Evolutionary conservation across 768 basidiomycete species (phyloP).

Genomic region (Gymnopilus dilepis): DNA sequence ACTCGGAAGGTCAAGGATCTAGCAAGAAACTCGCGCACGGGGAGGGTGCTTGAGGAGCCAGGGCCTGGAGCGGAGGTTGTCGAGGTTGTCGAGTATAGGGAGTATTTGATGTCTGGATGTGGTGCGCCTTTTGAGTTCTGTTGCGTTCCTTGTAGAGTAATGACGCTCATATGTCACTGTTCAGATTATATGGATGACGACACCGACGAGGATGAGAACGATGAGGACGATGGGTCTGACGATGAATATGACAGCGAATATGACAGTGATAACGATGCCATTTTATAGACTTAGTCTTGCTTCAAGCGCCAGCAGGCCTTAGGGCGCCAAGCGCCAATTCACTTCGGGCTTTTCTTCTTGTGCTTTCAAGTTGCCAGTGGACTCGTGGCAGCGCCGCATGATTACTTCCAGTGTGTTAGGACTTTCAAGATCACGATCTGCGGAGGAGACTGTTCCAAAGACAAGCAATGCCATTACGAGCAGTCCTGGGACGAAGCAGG

Average conservation of each 20-base stretch:
- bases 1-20: too few species aligned
- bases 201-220: background rate
- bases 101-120: slow-evolving; percentile 12
- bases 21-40: background rate
- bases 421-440: too few species aligned
- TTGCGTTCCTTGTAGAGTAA: background rate
- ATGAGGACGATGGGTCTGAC: background rate
- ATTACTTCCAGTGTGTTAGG: too few species aligned
- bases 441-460: too few species aligned
- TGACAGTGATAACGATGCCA: background rate
- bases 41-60: background rate
- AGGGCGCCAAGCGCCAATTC: too few species aligned
- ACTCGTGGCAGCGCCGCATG: too few species aligned
- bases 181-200: background rate
- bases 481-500: too few species aligned
- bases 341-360: too few species aligned
- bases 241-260: background rate
- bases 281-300: too few species aligned
- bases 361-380: too few species aligned
- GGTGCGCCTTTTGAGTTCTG: background rate
- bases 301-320: too few species aligned
- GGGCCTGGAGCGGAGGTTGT: slow-evolving; percentile 6
- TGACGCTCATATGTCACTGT: background rate
- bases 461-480: too few species aligned
- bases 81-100: slow-evolving; percentile 3